phyloP scores from a whole-genome alignment of 148 eudicot genomes.

The Heliosperma pusillum region DNA sequence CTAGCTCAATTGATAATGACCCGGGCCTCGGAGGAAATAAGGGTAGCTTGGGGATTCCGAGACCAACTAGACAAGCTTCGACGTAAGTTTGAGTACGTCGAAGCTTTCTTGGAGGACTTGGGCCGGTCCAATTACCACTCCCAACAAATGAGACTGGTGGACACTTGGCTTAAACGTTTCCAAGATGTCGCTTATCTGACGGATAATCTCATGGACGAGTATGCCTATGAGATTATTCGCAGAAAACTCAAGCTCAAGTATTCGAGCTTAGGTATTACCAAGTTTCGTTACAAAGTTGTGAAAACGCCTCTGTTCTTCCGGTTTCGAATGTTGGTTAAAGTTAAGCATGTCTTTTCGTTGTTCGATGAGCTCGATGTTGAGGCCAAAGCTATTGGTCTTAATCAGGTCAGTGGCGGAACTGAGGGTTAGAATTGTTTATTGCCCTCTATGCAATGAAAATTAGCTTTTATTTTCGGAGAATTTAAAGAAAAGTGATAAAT shows the following conservation, averaged over 20 bases:
- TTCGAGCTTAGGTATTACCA: background rate
- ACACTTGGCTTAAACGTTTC: background rate
- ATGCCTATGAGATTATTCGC: background rate
- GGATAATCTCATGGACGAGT: constrained; percentile 8
- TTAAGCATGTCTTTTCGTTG: background rate
- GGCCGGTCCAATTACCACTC: background rate
- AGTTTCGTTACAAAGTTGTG: background rate
- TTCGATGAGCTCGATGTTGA: constrained; percentile 13
- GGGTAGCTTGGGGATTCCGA: background rate
- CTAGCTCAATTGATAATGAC: background rate
- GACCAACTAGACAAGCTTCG: background rate
- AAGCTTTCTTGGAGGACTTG: constrained; percentile 10
- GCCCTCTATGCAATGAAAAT: no score
- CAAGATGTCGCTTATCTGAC: background rate
- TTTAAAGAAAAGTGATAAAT: no score
- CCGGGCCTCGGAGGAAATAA: background rate
- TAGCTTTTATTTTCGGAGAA: no score
- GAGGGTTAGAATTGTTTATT: no score
- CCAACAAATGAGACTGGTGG: background rate
- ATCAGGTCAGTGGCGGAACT: background rate
- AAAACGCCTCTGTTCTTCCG: background rate
- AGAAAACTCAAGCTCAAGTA: background rate
- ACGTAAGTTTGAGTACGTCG: background rate
- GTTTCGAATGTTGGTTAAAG: constrained; percentile 4
- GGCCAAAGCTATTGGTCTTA: constrained; percentile 10